Evolutionary conservation across 176 grass and related monocot species (phyloP).

Genomic region (Saccharum officinarum): DNA sequence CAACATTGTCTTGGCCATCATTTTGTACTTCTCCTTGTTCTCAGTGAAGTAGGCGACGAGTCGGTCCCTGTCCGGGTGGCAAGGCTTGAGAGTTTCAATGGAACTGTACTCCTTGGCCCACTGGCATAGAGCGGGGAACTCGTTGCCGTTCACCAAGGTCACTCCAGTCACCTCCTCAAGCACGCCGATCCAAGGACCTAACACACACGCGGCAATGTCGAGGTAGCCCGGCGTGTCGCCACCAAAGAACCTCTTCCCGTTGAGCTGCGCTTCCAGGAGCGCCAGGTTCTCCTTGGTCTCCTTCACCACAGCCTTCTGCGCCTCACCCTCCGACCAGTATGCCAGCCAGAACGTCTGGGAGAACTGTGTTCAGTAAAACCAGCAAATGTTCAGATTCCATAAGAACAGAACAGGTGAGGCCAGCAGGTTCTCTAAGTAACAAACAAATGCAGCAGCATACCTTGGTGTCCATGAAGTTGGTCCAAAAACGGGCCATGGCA

Average conservation of each 20-base stretch:
- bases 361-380: not conserved
- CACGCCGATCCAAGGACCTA: not conserved
- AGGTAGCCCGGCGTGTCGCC: not conserved
- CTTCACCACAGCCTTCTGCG: constrained; percentile 5
- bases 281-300: constrained; percentile 30
- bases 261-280: constrained; percentile 42
- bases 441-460: not conserved
- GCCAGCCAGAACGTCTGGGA: constrained; percentile 28
- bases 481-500: constrained; percentile 36
- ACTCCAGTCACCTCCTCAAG: not conserved
- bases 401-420: not conserved
- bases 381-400: not conserved
- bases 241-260: constrained; percentile 37
- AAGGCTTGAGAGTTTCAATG: not conserved
- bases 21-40: constrained; percentile 5
- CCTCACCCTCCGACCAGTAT: constrained; percentile 28
- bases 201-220: not conserved
- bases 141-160: not conserved
- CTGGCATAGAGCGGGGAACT: not conserved
- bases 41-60: not conserved
- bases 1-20: not conserved
- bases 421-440: not conserved
- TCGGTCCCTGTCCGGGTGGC: constrained; percentile 23
- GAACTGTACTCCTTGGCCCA: not conserved
- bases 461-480: not conserved